phyloP scores from a whole-genome alignment of 2,329 filamentous ascomycete genomes.

The Claviceps sp. region DNA sequence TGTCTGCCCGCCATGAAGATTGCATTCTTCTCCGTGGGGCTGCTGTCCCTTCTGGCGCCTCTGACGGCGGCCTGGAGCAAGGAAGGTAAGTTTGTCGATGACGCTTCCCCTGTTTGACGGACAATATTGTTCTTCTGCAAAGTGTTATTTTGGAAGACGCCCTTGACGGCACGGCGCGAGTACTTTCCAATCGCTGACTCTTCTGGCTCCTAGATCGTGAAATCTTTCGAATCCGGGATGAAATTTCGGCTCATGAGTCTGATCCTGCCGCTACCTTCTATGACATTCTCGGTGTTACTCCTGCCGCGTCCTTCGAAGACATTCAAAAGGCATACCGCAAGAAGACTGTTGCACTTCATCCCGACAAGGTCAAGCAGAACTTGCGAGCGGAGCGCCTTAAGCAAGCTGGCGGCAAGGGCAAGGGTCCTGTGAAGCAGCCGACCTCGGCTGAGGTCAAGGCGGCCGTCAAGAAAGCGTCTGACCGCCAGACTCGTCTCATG shows the following conservation, averaged over 20 bases:
- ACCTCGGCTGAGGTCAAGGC: slow-evolving; percentile 61
- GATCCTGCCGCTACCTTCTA: slow-evolving; percentile 81
- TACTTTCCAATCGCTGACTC: neutral
- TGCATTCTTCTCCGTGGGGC: slow-evolving; percentile 50
- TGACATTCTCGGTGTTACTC: slow-evolving; percentile 70
- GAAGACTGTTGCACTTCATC: slow-evolving; percentile 70
- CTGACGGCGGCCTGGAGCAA: slow-evolving; percentile 70
- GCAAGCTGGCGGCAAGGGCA: slow-evolving; percentile 31
- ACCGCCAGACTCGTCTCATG: slow-evolving; percentile 71
- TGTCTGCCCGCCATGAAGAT: slow-evolving; percentile 47
- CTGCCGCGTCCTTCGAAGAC: slow-evolving; percentile 66
- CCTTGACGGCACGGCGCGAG: neutral
- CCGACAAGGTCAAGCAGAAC: slow-evolving; percentile 86
- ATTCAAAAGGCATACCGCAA: slow-evolving; percentile 92
- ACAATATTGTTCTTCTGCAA: no score
- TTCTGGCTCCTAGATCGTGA: slow-evolving; percentile 59
- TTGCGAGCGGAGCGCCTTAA: slow-evolving; percentile 58
- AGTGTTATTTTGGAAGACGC: no score
- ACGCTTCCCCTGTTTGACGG: neutral
- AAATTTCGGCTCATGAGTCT: slow-evolving; percentile 64
- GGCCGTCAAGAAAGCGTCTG: slow-evolving; percentile 67
- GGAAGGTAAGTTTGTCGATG: slow-evolving; percentile 46
- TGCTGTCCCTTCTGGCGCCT: slow-evolving; percentile 53
- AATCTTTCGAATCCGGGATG: slow-evolving; percentile 90
- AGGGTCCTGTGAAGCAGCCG: slow-evolving; percentile 55